Percentiles rank a stretch among this genome's conserved stretches.
These are phyloP conservation scores for Azolla pinnata DNA, from an alignment of 75 land plant genomes.

Conservation along the genomic window DNA sequence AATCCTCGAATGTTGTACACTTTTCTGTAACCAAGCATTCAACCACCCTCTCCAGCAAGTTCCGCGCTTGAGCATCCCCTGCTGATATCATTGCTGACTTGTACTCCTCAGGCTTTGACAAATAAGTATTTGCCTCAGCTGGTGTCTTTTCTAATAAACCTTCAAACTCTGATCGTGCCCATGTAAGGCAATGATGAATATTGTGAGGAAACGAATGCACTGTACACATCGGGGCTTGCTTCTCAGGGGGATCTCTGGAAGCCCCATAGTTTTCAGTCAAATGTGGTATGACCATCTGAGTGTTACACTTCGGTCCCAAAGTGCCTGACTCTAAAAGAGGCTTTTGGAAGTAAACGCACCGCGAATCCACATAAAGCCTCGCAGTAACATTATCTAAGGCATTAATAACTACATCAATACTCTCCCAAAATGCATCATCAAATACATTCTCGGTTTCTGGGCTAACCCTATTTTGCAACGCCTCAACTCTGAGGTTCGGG, in stretches of 20 bases:
- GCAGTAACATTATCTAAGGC: conserved; percentile 90
- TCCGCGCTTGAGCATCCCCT: conserved; percentile 89
- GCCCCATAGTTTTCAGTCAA: conserved; percentile 96
- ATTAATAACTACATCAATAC: conserved; percentile 62
- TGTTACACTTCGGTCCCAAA: conserved; percentile 82
- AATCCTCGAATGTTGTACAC: conserved; percentile 69
- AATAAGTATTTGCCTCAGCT: conserved; percentile 61
- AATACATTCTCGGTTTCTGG: conserved; percentile 86
- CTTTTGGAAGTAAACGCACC: conserved; percentile 89
- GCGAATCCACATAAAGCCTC: conserved; percentile 72
- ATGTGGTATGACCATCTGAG: conserved; percentile 95
- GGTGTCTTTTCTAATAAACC: conserved; percentile 86
- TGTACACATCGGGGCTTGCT: conserved; percentile 98
- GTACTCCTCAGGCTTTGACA: conserved; percentile 58
- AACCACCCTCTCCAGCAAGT: conserved; percentile 61
- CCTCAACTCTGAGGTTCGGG: conserved; percentile 48
- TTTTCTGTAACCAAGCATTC: conserved; percentile 73
- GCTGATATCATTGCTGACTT: conserved; percentile 53
- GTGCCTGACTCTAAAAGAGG: conserved; percentile 89
- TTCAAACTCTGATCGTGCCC: conserved; percentile 96
- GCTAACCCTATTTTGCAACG: conserved; percentile 73
- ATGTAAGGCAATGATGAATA: conserved; percentile 82
- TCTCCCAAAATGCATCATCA: conserved; percentile 83
- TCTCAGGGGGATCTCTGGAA: conserved; percentile 91
- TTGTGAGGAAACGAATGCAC: conserved; percentile 94